Conservation (phyloP, 2,329 filamentous ascomycete genomes). For the Fusarium temperatum region DNA sequence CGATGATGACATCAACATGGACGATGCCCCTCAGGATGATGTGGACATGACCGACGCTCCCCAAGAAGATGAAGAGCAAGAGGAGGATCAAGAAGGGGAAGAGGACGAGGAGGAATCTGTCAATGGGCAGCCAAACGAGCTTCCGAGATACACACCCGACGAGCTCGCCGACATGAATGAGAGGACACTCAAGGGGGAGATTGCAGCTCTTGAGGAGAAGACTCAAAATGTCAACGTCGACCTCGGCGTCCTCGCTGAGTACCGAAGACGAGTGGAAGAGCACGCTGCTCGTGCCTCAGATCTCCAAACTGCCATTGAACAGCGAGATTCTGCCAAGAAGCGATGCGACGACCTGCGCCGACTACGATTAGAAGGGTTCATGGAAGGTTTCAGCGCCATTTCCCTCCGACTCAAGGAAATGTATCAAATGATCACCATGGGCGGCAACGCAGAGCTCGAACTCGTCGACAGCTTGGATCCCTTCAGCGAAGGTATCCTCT, state of each 20-base stretch:
- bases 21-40: conserved; percentile 42
- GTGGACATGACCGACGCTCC: conserved; percentile 44
- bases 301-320: conserved; percentile 77
- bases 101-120: conserved; percentile 40
- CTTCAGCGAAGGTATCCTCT: conserved; percentile 95
- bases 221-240: conserved; percentile 90
- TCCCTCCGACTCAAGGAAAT: conserved; percentile 97
- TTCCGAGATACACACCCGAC: conserved; percentile 81
- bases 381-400: conserved; percentile 96
- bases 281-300: conserved; percentile 84
- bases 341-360: conserved; percentile 92
- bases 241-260: conserved; percentile 86
- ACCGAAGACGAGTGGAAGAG: conserved; percentile 85
- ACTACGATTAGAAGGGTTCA: conserved; percentile 92
- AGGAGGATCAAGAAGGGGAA: conserved; percentile 42
- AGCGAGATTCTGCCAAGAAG: conserved; percentile 88
- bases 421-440: conserved; percentile 99
- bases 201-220: conserved; percentile 70
- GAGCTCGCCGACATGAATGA: conserved; percentile 74
- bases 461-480: conserved; percentile 96
- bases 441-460: conserved; percentile 96
- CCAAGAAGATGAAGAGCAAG: conserved; percentile 44
- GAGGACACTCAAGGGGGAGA: conserved; percentile 68
- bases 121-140: conserved; percentile 58
- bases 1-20: conserved; percentile 49